Percentiles rank a stretch among this genome's conserved stretches.
Conservation (phyloP, 306 rosid genomes). For the Astragalus membranaceus region DNA sequence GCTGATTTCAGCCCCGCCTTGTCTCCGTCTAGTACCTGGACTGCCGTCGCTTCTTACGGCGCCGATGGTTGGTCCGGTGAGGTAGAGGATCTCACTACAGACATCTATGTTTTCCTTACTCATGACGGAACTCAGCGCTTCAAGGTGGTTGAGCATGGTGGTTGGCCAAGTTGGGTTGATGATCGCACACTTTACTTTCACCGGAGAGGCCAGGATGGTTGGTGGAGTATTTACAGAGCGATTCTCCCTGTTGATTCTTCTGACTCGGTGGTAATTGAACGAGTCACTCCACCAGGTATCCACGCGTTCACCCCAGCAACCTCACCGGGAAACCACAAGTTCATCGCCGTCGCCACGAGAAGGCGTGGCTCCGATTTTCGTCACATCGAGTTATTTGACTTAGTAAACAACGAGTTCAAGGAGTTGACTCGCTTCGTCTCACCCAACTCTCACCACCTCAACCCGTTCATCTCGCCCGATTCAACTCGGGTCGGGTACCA, state of each 20-base stretch:
- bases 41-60: conserved; percentile 86
- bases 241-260: conserved; percentile 34
- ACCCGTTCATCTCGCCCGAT: conserved; percentile 83
- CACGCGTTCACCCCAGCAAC: conserved; percentile 86
- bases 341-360: conserved; percentile 83
- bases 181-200: conserved; percentile 75
- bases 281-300: conserved; percentile 78
- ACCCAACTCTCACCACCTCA: conserved; percentile 56
- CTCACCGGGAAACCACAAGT: conserved; percentile 55
- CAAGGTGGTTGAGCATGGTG: conserved; percentile 74
- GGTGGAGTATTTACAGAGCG: conserved; percentile 82
- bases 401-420: conserved; percentile 44
- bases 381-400: conserved; percentile 63
- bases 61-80: conserved; percentile 67
- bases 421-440: conserved; percentile 63
- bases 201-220: conserved; percentile 60
- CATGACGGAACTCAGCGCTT: conserved; percentile 60
- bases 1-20: conserved; percentile 85
- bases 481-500: conserved; percentile 66
- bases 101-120: conserved; percentile 62
- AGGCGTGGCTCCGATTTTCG: conserved; percentile 55
- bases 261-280: conserved; percentile 46
- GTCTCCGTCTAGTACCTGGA: conserved; percentile 70
- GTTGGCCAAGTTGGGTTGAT: conserved; percentile 86
- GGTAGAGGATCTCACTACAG: conserved; percentile 70